Evolutionary conservation across 2,329 filamentous ascomycete genomes (phyloP).

Genomic region (Cercospora janseana): DNA sequence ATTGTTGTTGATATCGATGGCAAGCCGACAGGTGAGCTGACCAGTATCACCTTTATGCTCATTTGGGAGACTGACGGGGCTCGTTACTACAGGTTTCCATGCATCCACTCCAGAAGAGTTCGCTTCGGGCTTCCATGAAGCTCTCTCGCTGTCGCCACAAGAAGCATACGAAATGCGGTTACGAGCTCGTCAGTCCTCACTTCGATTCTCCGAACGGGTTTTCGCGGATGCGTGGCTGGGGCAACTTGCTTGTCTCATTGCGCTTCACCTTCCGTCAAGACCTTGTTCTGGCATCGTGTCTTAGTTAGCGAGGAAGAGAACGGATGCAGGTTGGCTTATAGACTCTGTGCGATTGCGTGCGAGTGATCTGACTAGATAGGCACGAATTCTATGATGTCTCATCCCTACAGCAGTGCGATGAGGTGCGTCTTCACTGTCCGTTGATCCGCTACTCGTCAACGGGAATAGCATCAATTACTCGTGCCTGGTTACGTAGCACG

Average conservation of each 20-base stretch:
- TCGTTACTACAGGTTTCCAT: slow-evolving; percentile 65
- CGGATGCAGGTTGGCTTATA: not conserved
- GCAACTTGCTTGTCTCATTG: slow-evolving; percentile 71
- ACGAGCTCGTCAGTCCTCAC: slow-evolving; percentile 73
- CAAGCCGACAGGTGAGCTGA: slow-evolving; percentile 65
- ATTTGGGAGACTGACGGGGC: slow-evolving; percentile 13
- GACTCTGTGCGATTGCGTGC: not conserved
- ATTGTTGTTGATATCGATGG: slow-evolving; percentile 83
- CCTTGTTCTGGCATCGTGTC: not conserved
- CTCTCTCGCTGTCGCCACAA: slow-evolving; percentile 61
- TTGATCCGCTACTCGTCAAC: too few species aligned
- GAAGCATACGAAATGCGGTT: slow-evolving; percentile 72
- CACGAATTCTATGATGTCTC: too few species aligned
- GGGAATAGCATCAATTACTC: too few species aligned
- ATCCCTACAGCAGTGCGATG: too few species aligned
- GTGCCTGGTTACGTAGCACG: too few species aligned
- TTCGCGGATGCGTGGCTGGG: slow-evolving; percentile 77
- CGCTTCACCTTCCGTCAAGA: slow-evolving; percentile 12
- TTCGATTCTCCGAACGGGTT: slow-evolving; percentile 81
- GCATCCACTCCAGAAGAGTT: slow-evolving; percentile 77
- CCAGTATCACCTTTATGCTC: not conserved
- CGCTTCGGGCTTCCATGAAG: slow-evolving; percentile 74
- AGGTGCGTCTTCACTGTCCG: too few species aligned
- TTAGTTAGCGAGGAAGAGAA: not conserved
- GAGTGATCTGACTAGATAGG: not conserved